Base-by-base conservation (phyloP, 495 filamentous ascomycete species). In the Amniculicola lignicola region DNA sequence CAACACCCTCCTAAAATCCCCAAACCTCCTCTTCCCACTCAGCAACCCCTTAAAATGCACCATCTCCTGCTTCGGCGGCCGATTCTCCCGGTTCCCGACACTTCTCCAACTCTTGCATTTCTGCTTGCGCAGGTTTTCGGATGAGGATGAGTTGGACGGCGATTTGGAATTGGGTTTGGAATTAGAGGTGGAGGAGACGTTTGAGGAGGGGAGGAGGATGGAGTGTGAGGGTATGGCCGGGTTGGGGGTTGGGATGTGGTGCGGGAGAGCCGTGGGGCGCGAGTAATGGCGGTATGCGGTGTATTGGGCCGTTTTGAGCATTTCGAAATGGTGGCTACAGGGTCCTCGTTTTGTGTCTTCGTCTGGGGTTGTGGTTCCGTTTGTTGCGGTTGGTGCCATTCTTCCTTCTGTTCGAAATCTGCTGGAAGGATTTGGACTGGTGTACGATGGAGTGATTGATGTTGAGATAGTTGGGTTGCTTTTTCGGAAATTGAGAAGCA, bases 1-100 rank as follows among this genome's bases (percentile, higher is more conserved):
- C 7, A 86, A 67, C 19, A 83, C 81, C 50, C 77, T 78, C 4
- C 82, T 73, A 65, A 85, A 86, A 48, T 82, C 76, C 9, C 66
- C 71, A 33, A 79, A 83, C 36, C 70, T 61, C 18, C 74, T 74
- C 28, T 79, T 70, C n/a, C 74, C 61, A 3, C 72, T 73, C 16
- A 77, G 75, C 68, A 84, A 75, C 15, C 70, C 60, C 9, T 79
- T 76, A 53, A 84, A 78, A 66, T 81, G 75, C 36, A 73, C 73
- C 81, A 84, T 83, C 59, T 82, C 69, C 41, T 81, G 74, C 48
- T 69, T 69, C 23, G 77, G 79, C 18, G 71, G 74, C 49, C 1
- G 7, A 45, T 59, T 23, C 25, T 54, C 19, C 19, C 37, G 11
- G 29, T 61, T 61, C 9, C 57, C 57, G 4, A 21, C 14, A 37